Evolutionary conservation across 192 early-diverging fungal genomes (phyloP), one percentile per base, ranked within the genome.

Genomic region (Chytriomyces hyalinus): DNA sequence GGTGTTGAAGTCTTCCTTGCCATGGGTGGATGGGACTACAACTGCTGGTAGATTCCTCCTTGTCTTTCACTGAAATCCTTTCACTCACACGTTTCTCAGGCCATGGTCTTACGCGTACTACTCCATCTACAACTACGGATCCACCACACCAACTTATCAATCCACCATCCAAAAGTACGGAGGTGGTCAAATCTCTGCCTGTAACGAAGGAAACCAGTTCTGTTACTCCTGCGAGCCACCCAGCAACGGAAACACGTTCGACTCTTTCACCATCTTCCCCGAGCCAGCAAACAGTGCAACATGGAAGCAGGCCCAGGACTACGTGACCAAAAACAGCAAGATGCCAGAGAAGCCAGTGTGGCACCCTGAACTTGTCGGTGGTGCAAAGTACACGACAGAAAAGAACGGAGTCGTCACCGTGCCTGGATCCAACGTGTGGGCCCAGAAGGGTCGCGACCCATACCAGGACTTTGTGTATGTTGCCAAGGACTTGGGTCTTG

Each of bases 181-280:
- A 9, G 49, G 49, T 13, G 70, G 70, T 4, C 50, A 71, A 8
- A 71, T 71, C 45, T 43, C 28, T 15, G 57, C 50, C 70, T 71
- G 70, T 60, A 49, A 57, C 20, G 70, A 10, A 17, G 17, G 20
- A 8, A 71, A 71, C 49, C 70, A 59, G 24, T 71, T n/a, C 24
- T 71, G 70, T 45, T 71, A 71, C 36, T 48, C 51, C 51, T 71
- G 70, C 49, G 71, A 73, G 45, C 71, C 71, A 8, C 57, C 60
- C 9, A 28, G 43, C 24, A 73, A 73, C 61, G 71, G 71, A 36
- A 49, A 73, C 71, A 62, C 71, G n/a, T 10, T 48, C 10, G 61
- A 73, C 43, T 62, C 59, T 7, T 73, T 48, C 61, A 45, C 71
- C 60, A 49, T 73, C 43, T 73, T 63, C 61, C 71, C 71, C 4